These are phyloP conservation scores for Coprinopsis sp. DNA, from an alignment of 768 basidiomycete species.

Conservation along the genomic window DNA sequence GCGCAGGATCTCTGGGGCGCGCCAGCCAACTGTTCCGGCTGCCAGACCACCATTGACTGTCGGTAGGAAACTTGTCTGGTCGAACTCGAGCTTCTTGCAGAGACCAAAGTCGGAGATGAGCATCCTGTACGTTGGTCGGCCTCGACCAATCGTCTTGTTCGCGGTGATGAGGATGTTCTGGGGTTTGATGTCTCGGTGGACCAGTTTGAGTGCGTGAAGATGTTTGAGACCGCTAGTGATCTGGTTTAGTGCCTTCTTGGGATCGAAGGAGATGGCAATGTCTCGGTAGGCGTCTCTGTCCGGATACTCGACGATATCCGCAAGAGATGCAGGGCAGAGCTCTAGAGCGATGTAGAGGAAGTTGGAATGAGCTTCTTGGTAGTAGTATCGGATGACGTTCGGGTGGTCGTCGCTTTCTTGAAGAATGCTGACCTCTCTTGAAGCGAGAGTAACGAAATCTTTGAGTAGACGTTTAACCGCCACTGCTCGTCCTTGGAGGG, in stretches of 20 bases:
- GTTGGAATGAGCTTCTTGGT: conserved; percentile 88
- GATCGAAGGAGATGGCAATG: conserved; percentile 72
- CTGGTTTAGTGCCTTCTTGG: conserved; percentile 83
- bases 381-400: conserved; percentile 98
- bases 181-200: conserved; percentile 98
- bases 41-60: conserved; percentile 86
- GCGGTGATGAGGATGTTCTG: conserved; percentile 91
- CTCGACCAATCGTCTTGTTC: conserved; percentile 47
- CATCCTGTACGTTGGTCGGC: conserved; percentile 59
- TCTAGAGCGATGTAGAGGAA: conserved; percentile 99
- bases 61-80: conserved; percentile 94
- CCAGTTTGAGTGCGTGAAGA: conserved; percentile 88
- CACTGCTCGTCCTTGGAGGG: conserved; percentile 94
- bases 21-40: conserved; percentile 95
- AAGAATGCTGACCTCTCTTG: conserved; percentile 88
- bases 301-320: conserved; percentile 80
- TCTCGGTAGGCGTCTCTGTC: conserved; percentile 66
- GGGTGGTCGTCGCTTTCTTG: conserved; percentile 98
- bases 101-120: conserved; percentile 96
- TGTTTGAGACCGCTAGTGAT: conserved; percentile 86
- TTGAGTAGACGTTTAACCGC: conserved; percentile 96
- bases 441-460: conserved; percentile 92
- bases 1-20: conserved; percentile 91
- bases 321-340: conserved; percentile 85
- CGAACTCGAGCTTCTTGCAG: conserved; percentile 90